Evolutionary conservation across 768 basidiomycete species (phyloP), one percentile per base, ranked within the genome.

Genomic region (Leucosporidium yakuticum): DNA sequence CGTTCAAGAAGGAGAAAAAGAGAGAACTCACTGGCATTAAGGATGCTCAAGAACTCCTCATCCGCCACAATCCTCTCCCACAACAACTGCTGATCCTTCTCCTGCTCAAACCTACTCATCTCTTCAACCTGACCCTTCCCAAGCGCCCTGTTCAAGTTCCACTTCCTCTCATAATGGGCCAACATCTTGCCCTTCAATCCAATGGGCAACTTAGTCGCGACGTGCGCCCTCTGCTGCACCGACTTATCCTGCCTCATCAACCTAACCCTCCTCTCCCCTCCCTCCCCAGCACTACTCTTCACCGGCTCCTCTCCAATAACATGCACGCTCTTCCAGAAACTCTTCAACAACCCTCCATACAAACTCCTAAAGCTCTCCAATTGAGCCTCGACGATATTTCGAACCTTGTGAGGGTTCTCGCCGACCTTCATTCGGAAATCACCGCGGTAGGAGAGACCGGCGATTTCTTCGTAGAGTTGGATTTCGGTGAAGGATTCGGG

Each of bases 331-430:
- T 71, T 70, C 70, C 74, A 69, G 55, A 79, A 68, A 9, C 69
- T 66, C 53, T 69, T 67, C 7, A 77, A 34, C 3, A 78, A 57
- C 11, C 76, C 84, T 77, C 86, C 85, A 81, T 98, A 98, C 66
- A 98, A 80, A 76, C 89, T 89, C 66, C 85, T 84, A 80, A 98
- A 98, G 78, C 93, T 90, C 23, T 83, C 83, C 23, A 83, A 82
- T 80, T 96, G 91, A 60, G 85, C 86, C 64, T 82, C 81, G 51
- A 98, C 94, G 74, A 99, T 97, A 79, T 97, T 98, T 57, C 81
- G 81, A n/a, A 99, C 88, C 80, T 99, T 99, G 69, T 85, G 83
- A 34, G 93, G 87, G 80, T 98, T 96, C 83, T 99, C 96, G 0
- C 87, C 92, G 1, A 89, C 76, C 14, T 72, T 73, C 96, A 99